Percentiles rank a stretch among this genome's conserved stretches.
phyloP scores from a whole-genome alignment of 1,284 basidiomycete genomes.

The Neonothopanus nambi region DNA sequence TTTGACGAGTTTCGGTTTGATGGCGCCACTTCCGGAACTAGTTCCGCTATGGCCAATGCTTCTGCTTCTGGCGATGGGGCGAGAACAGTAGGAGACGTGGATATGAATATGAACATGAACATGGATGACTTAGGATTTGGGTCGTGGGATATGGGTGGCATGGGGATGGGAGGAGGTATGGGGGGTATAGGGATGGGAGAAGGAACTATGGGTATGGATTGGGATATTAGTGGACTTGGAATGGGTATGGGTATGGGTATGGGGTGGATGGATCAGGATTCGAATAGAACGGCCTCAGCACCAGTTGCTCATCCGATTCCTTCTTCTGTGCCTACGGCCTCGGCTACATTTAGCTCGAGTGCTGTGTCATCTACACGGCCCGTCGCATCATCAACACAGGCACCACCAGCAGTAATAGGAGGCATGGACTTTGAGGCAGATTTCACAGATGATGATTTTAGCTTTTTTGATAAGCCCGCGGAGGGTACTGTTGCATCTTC shows the following conservation, averaged over 20 bases:
- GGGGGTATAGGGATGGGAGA: background rate
- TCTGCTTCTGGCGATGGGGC: background rate
- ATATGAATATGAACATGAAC: constrained; percentile 39
- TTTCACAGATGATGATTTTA: constrained; percentile 80
- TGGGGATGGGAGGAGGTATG: constrained; percentile 6
- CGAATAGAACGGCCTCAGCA: too few relatives aligned
- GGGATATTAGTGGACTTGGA: constrained; percentile 8
- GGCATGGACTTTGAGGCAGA: constrained; percentile 59
- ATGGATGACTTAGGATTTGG: constrained; percentile 26
- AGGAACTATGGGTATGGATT: constrained; percentile 1
- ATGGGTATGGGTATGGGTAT: constrained; percentile 11
- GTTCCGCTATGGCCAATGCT: too few relatives aligned
- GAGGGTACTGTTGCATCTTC: too few relatives aligned
- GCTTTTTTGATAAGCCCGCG: constrained; percentile 58
- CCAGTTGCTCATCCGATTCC: constrained; percentile 2
- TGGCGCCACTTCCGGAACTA: background rate
- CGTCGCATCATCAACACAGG: background rate
- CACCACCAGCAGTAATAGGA: background rate
- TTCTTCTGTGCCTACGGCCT: constrained; percentile 1
- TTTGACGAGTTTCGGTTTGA: constrained; percentile 1
- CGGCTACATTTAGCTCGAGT: background rate
- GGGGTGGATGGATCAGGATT: constrained; percentile 18
- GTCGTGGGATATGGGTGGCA: constrained; percentile 17
- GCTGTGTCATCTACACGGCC: background rate
- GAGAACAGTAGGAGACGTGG: constrained; percentile 45